Base-by-base conservation (phyloP, 306 rosid genomes). In the Trifolium pratense region DNA sequence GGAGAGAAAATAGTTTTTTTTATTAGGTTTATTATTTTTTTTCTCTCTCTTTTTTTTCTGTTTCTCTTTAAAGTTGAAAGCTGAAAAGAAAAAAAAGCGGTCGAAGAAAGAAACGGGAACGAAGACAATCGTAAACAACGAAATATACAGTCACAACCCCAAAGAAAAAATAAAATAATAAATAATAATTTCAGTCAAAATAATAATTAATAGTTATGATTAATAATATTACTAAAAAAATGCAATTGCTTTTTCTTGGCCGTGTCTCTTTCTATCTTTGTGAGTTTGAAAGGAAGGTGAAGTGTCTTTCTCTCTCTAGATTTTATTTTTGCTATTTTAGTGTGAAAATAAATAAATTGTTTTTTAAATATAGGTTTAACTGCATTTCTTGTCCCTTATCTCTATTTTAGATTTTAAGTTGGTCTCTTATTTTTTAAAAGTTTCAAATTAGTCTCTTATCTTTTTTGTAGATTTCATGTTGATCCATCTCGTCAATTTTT, bases 211-310 rank as follows among this genome's bases (percentile, higher is more conserved):
- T 5, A 23, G 9, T 46, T 1, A 5, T 56, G 2, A 56, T 11
- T 16, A 23, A n/a, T n/a, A 15, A 17, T 9, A 70, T 26, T 18
- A 68, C 48, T 46, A 65, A 77, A 82, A 81, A 85, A 69, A 74
- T 62, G 75, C 70, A 74, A 78, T 66, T 76, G 52, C 32, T 91
- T 84, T 21, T 2, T 91, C 93, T 86, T 88, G 83, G 78, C 78
- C 88, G 80, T 66, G 76, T 78, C 83, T 63, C 79, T 77, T 49
- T 57, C 88, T 73, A 53, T 71, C 80, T 81, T 3, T 18, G 14
- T 71, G 36, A 31, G 67, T 42, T 18, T 63, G 62, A 75, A 63
- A 65, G 21, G 68, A 72, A 31, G 71, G 70, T 40, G 67, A 16
- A 11, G 46, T 71, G 23, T 64, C 68, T 71, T 66, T 82, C 73